Base-by-base conservation (phyloP, 768 basidiomycete genomes). In the Amylocystis lapponica region DNA sequence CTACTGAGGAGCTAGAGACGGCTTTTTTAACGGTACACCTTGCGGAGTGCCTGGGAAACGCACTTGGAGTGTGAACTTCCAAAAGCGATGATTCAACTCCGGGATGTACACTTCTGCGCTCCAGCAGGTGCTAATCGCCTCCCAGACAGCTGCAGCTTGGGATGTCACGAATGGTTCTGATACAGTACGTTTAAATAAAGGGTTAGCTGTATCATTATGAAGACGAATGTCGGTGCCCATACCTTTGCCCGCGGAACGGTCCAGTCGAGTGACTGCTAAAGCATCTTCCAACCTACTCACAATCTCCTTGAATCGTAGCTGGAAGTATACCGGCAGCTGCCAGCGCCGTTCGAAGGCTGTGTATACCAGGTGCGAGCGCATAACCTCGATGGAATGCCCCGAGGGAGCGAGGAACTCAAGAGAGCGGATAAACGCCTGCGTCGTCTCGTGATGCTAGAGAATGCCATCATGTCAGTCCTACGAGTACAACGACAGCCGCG, bases 311-410 rank as follows among this genome's bases (percentile, higher is more conserved):
- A 94, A 95, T 33, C 95, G 77, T 47, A 99, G 69, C 57, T 99
- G 96, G 61, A 95, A 98, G 60, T 98, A 98, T 8, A 98, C 86
- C 1, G 91, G 88, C 3, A 99, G 74, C 59, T 98, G 96, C 94
- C 96, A 99, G 27, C 92, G 76, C 47, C 78, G 74, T 57, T 86
- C 79, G 57, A 98, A 96, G 1, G 80, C 63, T 19, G 56, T 50
- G 59, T 83, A 95, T 3, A 81, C 69, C 0, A 81, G 76, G 59
- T 91, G 86, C 4, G 68, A 57, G 3, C 90, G 79, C 76, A 97
- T 82, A 3, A 71, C 67, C 47, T 79, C 69, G 8, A 94, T 75
- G 3, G 87, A 76, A 22, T 74, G 70, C 13, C 73, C 63, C 2
- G 90, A 88, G 0, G 93, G 89, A 1, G 89, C 85, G 12, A 94